Percentiles rank a stretch among this genome's conserved stretches.
These are phyloP conservation scores for Phytopythium montanum DNA, from an alignment of 352 stramenopile genomes.

Conservation along the genomic window DNA sequence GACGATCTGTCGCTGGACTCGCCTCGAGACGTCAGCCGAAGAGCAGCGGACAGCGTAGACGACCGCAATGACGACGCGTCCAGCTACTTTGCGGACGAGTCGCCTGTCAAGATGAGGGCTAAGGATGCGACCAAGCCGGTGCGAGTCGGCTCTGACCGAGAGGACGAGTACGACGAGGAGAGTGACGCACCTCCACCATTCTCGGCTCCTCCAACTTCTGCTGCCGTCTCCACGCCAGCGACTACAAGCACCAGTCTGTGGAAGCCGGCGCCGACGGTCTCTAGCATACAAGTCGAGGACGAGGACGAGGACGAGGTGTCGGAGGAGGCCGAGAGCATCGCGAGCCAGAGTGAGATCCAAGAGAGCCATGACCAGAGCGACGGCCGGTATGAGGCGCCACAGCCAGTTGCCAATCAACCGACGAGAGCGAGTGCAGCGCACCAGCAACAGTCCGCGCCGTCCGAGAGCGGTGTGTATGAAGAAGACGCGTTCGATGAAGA, in stretches of 20 bases:
- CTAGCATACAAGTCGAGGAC: background rate
- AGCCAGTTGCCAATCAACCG: background rate
- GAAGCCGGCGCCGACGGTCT: background rate
- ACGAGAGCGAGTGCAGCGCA: background rate
- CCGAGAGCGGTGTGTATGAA: slow-evolving; percentile 23
- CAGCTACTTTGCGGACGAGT: background rate
- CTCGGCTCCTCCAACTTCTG: background rate
- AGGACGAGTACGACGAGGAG: slow-evolving; percentile 20
- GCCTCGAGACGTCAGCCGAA: slow-evolving; percentile 6
- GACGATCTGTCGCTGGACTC: slow-evolving; percentile 43
- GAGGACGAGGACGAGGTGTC: slow-evolving; percentile 13
- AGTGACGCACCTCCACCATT: background rate
- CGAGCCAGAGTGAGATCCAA: slow-evolving; percentile 28
- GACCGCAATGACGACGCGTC: slow-evolving; percentile 11
- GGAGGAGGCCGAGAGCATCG: slow-evolving; percentile 24
- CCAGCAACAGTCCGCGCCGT: slow-evolving; percentile 1
- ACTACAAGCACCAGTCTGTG: background rate
- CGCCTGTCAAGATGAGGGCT: background rate
- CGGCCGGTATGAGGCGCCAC: background rate
- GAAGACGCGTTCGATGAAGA: slow-evolving; percentile 59
- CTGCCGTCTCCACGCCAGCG: background rate
- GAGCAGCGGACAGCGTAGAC: slow-evolving; percentile 9
- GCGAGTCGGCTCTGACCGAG: background rate
- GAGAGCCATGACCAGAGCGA: slow-evolving; percentile 13
- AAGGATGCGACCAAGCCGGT: background rate